Base-by-base conservation (phyloP, 2,329 filamentous ascomycete species). In the Aspergillus ruber region DNA sequence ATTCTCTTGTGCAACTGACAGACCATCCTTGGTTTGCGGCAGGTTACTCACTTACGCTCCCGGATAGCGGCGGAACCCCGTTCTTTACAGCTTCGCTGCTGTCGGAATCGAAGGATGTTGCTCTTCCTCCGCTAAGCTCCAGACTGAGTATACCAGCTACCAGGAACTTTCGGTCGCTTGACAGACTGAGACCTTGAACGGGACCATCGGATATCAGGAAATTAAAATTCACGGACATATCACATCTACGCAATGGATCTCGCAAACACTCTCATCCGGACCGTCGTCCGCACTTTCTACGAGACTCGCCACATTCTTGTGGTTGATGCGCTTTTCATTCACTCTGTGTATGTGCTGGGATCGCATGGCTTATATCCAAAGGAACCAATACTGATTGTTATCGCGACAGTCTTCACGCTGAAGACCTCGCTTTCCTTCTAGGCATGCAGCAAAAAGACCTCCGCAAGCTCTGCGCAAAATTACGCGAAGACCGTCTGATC, bases 391-490 rank as follows among this genome's bases (percentile, higher is more conserved):
- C 36, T 39, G 18, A 39, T 13, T 39, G 55, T 39, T 59, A 10
- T 13, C 43, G n/a, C 44, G 33, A 47, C 61, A 83, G 81, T 47
- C 78, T 97, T 50, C 85, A 89, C 61, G 88, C 95, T 63, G 85
- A 90, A 62, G 93, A 98, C 62, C 77, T 98, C 52, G 86, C 88
- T 39, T 85, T 89, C 60, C 76, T 97, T 20, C 85, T 96, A 70
- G 85, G 85, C 52, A 90, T 94, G 72, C 91, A 95, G 65, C 84
- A 84, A 36, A 97, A 98, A 66, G 88, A 94, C 60, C 79, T 97
- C 39, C 89, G 93, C 65, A 94, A 91, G 67, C 80, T 95, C 25
- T 91, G 88, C 66, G 90, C 86, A 50, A 86, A 83, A 59, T 78
- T 98, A 45, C 83, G 83, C 57, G 90, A 95, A 65, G 89, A 94